Conservation (phyloP, 768 basidiomycete genomes). For the Tephrocybe sp. region DNA sequence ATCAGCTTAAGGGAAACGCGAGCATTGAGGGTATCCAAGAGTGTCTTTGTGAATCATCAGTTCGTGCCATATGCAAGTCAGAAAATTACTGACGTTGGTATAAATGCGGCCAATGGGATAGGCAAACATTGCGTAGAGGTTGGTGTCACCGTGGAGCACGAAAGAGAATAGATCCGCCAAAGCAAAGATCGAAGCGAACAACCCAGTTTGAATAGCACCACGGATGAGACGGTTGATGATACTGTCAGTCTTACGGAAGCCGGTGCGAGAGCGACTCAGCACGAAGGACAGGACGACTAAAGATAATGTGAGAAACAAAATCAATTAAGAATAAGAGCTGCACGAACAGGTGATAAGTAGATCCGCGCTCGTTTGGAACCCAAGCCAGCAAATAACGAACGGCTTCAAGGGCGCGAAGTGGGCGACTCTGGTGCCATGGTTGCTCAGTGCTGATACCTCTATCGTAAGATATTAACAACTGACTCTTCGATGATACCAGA, state of each 20-base stretch:
- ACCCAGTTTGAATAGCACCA: constrained; percentile 54
- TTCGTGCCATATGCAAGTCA: background rate
- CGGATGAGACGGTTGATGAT: constrained; percentile 54
- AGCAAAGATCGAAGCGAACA: constrained; percentile 52
- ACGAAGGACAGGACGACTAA: constrained; percentile 29
- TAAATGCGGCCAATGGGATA: constrained; percentile 35
- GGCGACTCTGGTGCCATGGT: constrained; percentile 33
- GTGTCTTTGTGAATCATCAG: constrained; percentile 28
- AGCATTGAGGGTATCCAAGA: constrained; percentile 43
- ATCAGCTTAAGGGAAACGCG: constrained; percentile 33
- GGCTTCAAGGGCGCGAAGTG: constrained; percentile 40
- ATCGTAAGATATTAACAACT: too few species aligned
- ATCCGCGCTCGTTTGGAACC: constrained; percentile 44
- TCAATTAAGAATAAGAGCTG: too few species aligned
- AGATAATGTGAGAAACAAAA: background rate
- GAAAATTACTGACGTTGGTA: constrained; percentile 34
- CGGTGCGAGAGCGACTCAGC: constrained; percentile 44
- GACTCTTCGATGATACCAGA: constrained; percentile 43
- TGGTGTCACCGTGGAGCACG: constrained; percentile 33
- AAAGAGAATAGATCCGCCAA: constrained; percentile 47
- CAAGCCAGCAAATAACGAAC: constrained; percentile 47
- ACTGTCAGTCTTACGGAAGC: constrained; percentile 50
- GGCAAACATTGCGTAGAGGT: constrained; percentile 25
- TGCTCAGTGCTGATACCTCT: too few species aligned
- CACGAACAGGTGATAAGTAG: constrained; percentile 44